phyloP scores from a whole-genome alignment of 257 asterid species.

The Solanum chiquidenum region DNA sequence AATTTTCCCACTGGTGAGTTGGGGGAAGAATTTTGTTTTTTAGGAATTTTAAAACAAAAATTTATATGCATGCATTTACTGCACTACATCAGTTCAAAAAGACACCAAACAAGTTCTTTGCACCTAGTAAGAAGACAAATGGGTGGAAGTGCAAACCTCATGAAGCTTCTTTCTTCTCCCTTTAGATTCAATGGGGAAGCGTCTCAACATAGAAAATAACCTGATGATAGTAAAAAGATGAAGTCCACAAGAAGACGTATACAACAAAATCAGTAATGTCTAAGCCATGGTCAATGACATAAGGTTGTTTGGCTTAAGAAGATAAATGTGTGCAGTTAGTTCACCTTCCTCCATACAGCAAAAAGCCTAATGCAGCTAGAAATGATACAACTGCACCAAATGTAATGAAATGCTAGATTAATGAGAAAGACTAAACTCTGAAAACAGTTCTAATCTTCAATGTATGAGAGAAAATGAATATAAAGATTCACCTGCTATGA shows the following conservation, averaged over 20 bases:
- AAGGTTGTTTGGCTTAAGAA: background rate
- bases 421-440: background rate
- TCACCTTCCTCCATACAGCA: conserved; percentile 92
- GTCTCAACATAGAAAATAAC: conserved; percentile 76
- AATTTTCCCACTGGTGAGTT: background rate
- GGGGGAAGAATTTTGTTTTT: background rate
- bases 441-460: background rate
- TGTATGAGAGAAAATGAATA: background rate
- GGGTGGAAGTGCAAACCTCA: background rate
- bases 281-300: background rate
- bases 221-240: conserved; percentile 20
- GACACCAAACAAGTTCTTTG: background rate
- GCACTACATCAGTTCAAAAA: background rate
- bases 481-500: conserved; percentile 57
- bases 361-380: conserved; percentile 81
- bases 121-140: background rate
- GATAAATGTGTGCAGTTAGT: background rate
- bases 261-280: background rate
- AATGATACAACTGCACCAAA: conserved; percentile 73
- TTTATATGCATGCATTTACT: background rate
- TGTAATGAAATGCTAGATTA: background rate
- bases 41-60: background rate
- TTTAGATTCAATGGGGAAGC: conserved; percentile 91
- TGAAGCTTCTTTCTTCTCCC: conserved; percentile 93
- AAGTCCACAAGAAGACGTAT: background rate